These are phyloP conservation scores for Linnemannia zychae DNA, from an alignment of 192 early-diverging fungal species.

Conservation along the genomic window DNA sequence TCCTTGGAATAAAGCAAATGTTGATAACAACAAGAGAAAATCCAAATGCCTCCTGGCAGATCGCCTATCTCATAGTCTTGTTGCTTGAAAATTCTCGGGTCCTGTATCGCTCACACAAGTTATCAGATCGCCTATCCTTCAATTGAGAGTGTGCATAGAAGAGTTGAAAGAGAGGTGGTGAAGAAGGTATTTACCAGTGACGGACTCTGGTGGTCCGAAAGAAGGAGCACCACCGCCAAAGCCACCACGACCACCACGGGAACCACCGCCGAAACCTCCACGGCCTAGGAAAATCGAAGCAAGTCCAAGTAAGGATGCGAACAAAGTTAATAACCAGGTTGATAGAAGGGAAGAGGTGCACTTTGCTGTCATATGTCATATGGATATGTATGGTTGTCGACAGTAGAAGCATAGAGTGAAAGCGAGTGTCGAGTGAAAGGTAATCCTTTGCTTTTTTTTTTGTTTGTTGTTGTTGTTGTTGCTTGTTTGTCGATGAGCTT, in stretches of 20 bases:
- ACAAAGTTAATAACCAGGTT: background rate
- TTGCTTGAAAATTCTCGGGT: background rate
- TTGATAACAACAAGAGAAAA: background rate
- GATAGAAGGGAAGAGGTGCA: background rate
- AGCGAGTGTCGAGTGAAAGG: background rate
- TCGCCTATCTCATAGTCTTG: background rate
- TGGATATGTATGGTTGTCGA: background rate
- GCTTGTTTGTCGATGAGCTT: background rate
- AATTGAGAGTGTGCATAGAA: background rate
- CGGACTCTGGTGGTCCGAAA: conserved; percentile 82
- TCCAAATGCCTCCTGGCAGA: background rate
- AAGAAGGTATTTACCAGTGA: conserved; percentile 62
- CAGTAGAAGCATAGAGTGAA: background rate
- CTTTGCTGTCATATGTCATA: background rate
- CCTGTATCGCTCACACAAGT: background rate
- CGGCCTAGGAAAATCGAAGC: conserved; percentile 26
- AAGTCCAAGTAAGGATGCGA: background rate
- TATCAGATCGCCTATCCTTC: background rate
- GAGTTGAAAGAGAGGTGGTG: background rate
- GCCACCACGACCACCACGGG: conserved; percentile 67
- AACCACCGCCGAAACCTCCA: conserved; percentile 58
- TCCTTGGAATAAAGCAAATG: no score
- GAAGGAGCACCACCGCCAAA: conserved; percentile 65
- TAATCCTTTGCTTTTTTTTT: background rate
- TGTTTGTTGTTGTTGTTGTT: background rate